phyloP scores from a whole-genome alignment of 1,284 basidiomycete species.

The Tilletia caries region DNA sequence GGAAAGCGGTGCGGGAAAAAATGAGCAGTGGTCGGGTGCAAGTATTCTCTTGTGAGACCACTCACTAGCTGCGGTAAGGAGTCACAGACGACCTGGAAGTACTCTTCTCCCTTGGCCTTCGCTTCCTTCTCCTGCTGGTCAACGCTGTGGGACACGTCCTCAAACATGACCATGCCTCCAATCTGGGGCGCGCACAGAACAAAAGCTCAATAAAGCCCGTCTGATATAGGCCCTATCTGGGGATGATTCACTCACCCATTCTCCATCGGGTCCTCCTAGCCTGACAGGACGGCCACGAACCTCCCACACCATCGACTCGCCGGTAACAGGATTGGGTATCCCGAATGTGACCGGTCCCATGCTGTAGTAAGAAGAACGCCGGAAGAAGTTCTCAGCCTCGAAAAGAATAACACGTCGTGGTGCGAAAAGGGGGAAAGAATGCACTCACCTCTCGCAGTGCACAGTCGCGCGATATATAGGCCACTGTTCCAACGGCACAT shows the following conservation, averaged over 20 bases:
- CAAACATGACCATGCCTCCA: constrained; percentile 36
- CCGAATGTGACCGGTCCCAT: background rate
- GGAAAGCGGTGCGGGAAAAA: too few species aligned
- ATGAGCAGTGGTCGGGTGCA: too few species aligned
- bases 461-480: background rate
- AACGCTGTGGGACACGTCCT: constrained; percentile 37
- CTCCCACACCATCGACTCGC: background rate
- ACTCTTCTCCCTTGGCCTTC: constrained; percentile 25
- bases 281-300: background rate
- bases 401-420: background rate
- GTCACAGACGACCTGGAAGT: constrained; percentile 44
- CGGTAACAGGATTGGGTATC: background rate
- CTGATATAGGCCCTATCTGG: too few species aligned
- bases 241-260: constrained; percentile 9
- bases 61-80: constrained; percentile 50
- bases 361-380: background rate
- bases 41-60: too few species aligned
- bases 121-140: constrained; percentile 12
- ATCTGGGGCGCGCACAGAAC: too few species aligned
- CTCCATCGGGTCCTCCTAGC: background rate
- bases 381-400: too few species aligned
- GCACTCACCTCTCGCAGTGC: constrained; percentile 3
- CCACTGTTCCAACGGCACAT: background rate
- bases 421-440: background rate
- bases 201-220: too few species aligned